These are phyloP conservation scores for Fagopyrum homotropicum DNA, from an alignment of 148 eudicot species.

Conservation along the genomic window DNA sequence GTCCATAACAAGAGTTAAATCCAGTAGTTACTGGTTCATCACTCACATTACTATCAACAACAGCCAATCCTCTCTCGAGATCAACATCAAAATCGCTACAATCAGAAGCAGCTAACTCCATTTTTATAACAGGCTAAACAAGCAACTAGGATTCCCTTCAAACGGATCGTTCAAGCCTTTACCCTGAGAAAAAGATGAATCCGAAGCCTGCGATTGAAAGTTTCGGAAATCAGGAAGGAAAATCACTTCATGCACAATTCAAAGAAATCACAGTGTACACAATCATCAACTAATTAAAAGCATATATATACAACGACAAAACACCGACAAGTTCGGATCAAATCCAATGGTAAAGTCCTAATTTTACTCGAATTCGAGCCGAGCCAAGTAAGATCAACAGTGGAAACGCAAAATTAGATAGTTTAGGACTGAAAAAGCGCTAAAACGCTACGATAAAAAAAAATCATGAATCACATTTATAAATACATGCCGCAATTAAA, in stretches of 20 bases:
- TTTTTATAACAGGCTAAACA: constrained; percentile 4
- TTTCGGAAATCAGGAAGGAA: background rate
- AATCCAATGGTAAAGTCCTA: background rate
- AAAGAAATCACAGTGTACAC: background rate
- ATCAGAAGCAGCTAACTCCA: constrained; percentile 31
- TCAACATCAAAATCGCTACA: constrained; percentile 32
- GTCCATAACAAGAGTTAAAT: constrained; percentile 8
- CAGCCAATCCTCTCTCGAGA: constrained; percentile 46
- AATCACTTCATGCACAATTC: background rate
- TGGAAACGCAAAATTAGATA: background rate
- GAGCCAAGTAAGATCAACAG: background rate
- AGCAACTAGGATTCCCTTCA: background rate
- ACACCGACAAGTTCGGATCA: background rate
- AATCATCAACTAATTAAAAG: constrained; percentile 1
- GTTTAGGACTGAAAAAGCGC: background rate
- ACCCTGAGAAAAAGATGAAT: background rate
- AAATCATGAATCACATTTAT: background rate
- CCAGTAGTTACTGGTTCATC: constrained; percentile 1
- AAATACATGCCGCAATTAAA: background rate
- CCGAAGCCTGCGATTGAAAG: background rate
- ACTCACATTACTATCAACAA: constrained; percentile 17
- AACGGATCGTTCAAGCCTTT: background rate
- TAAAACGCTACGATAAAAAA: background rate
- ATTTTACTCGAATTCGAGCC: background rate
- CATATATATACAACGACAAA: background rate